A percentile compares a stretch with the other conserved stretches of the same genome.
Evolutionary conservation across 2,329 filamentous ascomycete species (phyloP).

Genomic region (Xylariaceae sp.): DNA sequence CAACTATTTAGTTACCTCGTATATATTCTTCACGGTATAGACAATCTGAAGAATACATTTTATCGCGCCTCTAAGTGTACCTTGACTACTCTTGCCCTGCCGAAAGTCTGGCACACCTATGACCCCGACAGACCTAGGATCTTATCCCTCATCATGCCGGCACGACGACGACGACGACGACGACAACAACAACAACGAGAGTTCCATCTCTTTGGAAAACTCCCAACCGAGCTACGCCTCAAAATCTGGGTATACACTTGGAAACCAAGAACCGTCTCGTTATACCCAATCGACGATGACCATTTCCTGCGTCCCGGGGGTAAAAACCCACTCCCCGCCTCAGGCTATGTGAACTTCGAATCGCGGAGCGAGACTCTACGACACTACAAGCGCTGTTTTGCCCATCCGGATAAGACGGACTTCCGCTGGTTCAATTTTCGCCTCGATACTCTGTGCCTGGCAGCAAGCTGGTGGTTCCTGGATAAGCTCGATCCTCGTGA

Average conservation of each 20-base stretch:
- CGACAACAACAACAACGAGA: not conserved
- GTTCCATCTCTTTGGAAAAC: constrained; percentile 6
- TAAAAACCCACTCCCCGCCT: not conserved
- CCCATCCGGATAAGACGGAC: not conserved
- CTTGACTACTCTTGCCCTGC: too few relatives aligned
- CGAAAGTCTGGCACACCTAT: too few relatives aligned
- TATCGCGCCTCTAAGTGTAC: too few relatives aligned
- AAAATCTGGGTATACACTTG: not conserved
- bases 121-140: too few relatives aligned
- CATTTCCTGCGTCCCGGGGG: not conserved
- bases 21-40: too few relatives aligned
- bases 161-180: too few relatives aligned
- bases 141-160: not conserved
- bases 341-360: constrained; percentile 15
- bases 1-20: too few relatives aligned
- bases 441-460: constrained; percentile 6
- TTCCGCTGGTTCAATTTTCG: constrained; percentile 14
- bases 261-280: not conserved
- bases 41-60: too few relatives aligned
- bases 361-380: constrained; percentile 10
- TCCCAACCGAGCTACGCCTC: constrained; percentile 11
- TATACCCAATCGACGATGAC: not conserved
- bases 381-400: constrained; percentile 11
- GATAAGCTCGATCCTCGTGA: not conserved
- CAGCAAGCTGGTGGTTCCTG: not conserved